phyloP scores from a whole-genome alignment of 192 early-diverging fungal genomes.

The Linnemannia schmuckeri region DNA sequence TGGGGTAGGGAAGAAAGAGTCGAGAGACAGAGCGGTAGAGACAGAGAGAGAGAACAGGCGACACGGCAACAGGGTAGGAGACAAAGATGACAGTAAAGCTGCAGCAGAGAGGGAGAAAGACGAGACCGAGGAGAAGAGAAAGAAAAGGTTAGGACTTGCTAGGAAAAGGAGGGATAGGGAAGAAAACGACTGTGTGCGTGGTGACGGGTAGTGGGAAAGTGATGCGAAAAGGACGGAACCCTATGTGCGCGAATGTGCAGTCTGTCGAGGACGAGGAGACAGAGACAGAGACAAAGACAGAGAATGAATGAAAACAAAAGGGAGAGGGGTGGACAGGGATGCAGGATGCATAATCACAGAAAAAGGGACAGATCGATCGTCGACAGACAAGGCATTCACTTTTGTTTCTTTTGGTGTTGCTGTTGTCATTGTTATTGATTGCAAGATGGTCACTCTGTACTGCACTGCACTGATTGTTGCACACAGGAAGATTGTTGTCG shows the following conservation, averaged over 20 bases:
- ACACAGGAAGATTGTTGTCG: not conserved
- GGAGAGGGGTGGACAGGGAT: not conserved
- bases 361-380: constrained; percentile 3
- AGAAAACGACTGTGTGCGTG: not conserved
- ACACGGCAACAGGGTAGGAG: not conserved
- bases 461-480: not conserved
- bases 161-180: not conserved
- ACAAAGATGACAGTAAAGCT: constrained; percentile 4
- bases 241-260: not conserved
- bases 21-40: not conserved
- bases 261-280: not conserved
- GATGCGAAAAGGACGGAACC: not conserved
- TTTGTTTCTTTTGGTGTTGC: not conserved
- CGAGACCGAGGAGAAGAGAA: not conserved
- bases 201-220: not conserved
- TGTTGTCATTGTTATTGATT: not conserved
- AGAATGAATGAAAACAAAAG: not conserved
- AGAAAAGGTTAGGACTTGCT: not conserved
- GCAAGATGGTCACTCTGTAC: not conserved
- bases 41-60: not conserved
- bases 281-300: not conserved
- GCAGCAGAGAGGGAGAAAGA: not conserved
- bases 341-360: constrained; percentile 8
- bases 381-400: not conserved
- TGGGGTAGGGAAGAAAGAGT: not conserved